Base-by-base conservation (phyloP, 495 filamentous ascomycete species). In the Xylaria grammica region DNA sequence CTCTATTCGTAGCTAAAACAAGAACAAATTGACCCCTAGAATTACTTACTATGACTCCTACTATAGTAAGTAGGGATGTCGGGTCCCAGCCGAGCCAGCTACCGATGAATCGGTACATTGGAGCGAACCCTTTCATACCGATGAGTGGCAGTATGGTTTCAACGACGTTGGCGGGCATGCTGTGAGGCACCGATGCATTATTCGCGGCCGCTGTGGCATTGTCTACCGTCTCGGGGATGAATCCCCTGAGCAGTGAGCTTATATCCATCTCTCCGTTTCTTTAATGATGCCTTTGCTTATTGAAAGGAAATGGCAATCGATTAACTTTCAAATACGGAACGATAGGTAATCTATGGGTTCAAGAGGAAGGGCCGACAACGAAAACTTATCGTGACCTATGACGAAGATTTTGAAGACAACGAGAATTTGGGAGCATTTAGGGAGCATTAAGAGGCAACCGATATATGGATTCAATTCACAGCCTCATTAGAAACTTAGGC, bases 21-120 rank as follows among this genome's bases (percentile, higher is more conserved):
- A n/a, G n/a, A n/a, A n/a, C n/a, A n/a, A n/a, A n/a, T n/a, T 36
- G 32, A 36, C 32, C 11, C 32, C 11, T 4, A 36, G 11, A 11
- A 11, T 36, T 36, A 42, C 40, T 42, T 42, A 42, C 40, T 49
- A 77, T 0, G 34, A 79, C 55, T 13, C 75, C 78, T 11, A 71
- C 61, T 17, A 68, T 10, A 5, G 74, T 69, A 27, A 82, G 68
- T 13, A 82, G 61, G 40, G 73, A 60, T 0, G 77, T 70, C 15
- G 78, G 77, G 42, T 82, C 77, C 22, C 80, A 45, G 26, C 78
- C 79, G 4, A 81, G 63, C 45, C 63, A 65, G 24, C 50, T 68
- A 15, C 75, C 77, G 9, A 74, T 38, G 20, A 71, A 60, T 11
- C 62, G 62, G 42, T 74, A 70, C 13, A 72, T 32, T 9, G 70